phyloP scores from a whole-genome alignment of 177 flowering plant species.

The Vitis hybrid region DNA sequence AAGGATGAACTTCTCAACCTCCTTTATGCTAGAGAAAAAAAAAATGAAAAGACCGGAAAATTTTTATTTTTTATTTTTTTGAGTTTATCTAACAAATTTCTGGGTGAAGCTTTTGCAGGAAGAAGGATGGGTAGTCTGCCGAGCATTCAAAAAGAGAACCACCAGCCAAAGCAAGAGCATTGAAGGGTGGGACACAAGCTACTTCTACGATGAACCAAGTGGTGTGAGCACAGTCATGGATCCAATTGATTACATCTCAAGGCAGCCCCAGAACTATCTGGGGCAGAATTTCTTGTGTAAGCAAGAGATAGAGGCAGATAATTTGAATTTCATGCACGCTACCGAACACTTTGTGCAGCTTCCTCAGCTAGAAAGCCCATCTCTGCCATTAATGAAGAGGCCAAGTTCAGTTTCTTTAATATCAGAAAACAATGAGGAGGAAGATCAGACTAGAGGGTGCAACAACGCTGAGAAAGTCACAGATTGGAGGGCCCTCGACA shows the following conservation, averaged over 20 bases:
- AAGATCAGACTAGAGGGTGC: constrained; percentile 15
- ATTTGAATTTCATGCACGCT: constrained; percentile 34
- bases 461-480: constrained; percentile 48
- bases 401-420: constrained; percentile 45
- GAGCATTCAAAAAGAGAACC: constrained; percentile 85
- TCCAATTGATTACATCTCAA: constrained; percentile 42
- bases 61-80: background rate
- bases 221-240: constrained; percentile 53
- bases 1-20: background rate
- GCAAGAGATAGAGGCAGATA: constrained; percentile 64
- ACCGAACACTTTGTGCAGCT: constrained; percentile 55
- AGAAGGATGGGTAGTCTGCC: constrained; percentile 98
- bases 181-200: constrained; percentile 70
- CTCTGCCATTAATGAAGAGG: constrained; percentile 56
- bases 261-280: constrained; percentile 37
- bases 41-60: background rate
- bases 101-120: constrained; percentile 49
- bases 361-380: constrained; percentile 84
- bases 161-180: constrained; percentile 49
- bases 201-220: constrained; percentile 66
- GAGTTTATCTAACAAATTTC: background rate
- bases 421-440: constrained; percentile 30
- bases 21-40: background rate
- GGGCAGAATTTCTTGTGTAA: constrained; percentile 53
- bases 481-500: constrained; percentile 92